A percentile compares a stretch with the other conserved stretches of the same genome.
phyloP scores from a whole-genome alignment of 2,329 filamentous ascomycete species.

The Fusarium globosum region DNA sequence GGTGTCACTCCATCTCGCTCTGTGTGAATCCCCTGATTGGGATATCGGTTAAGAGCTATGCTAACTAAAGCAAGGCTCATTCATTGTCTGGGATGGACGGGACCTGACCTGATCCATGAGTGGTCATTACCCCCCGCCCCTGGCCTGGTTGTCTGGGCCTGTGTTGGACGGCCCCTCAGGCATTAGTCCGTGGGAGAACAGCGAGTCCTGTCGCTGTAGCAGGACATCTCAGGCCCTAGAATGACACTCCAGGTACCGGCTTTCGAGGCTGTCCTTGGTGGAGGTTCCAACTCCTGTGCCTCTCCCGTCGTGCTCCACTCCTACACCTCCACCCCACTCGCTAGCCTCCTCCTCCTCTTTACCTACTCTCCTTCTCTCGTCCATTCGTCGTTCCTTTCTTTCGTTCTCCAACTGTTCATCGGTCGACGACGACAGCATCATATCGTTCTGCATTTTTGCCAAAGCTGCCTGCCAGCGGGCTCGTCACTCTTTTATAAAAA shows the following conservation, averaged over 20 bases:
- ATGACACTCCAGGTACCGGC: slow-evolving; percentile 6
- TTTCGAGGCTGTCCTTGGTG: slow-evolving; percentile 26
- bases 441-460: slow-evolving; percentile 39
- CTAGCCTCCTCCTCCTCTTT: slow-evolving; percentile 40
- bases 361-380: slow-evolving; percentile 47
- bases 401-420: slow-evolving; percentile 51
- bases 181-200: slow-evolving; percentile 9
- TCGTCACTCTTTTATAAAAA: slow-evolving; percentile 55
- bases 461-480: slow-evolving; percentile 65
- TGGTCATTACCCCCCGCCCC: slow-evolving; percentile 9
- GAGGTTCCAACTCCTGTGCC: slow-evolving; percentile 31
- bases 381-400: slow-evolving; percentile 47
- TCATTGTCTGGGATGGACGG: slow-evolving; percentile 34
- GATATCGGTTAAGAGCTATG: slow-evolving; percentile 24
- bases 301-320: slow-evolving; percentile 37
- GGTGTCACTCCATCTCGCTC: slow-evolving; percentile 36
- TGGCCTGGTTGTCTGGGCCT: neutral
- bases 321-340: slow-evolving; percentile 24
- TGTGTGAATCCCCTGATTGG: slow-evolving; percentile 29
- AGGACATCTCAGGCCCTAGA: slow-evolving; percentile 8
- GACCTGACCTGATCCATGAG: slow-evolving; percentile 19
- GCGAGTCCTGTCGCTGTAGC: slow-evolving; percentile 7
- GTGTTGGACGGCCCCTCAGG: slow-evolving; percentile 19
- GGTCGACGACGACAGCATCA: slow-evolving; percentile 45
- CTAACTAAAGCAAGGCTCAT: slow-evolving; percentile 23